Percentiles rank a stretch among this genome's conserved stretches.
Evolutionary conservation across 352 stramenopile species (phyloP).

Genomic region (Globisporangium irregulare): DNA sequence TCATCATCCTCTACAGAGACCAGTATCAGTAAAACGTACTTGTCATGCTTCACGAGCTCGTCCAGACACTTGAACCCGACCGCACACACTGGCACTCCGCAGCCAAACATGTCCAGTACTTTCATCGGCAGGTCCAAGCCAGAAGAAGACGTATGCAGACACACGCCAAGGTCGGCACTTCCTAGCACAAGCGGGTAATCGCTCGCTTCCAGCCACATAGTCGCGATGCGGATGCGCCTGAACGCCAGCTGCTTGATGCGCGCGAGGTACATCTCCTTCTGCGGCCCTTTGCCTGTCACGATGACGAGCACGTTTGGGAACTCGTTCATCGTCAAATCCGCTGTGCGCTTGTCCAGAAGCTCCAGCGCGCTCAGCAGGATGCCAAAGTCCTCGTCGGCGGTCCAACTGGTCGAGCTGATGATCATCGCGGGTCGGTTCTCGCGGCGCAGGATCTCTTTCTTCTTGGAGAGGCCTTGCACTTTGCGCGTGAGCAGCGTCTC

Average conservation of each 20-base stretch:
- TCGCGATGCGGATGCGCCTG: constrained; percentile 81
- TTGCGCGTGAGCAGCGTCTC: constrained; percentile 67
- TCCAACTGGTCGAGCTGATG: constrained; percentile 98
- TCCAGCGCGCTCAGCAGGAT: constrained; percentile 94
- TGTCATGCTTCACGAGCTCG: constrained; percentile 95
- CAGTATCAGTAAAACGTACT: constrained; percentile 55
- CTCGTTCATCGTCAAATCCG: constrained; percentile 27
- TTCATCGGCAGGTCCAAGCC: constrained; percentile 99
- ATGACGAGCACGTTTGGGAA: constrained; percentile 90
- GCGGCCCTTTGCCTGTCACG: constrained; percentile 97
- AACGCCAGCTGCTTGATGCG: constrained; percentile 73
- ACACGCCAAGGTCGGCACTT: constrained; percentile 96
- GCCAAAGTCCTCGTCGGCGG: constrained; percentile 98
- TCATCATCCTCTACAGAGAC: background rate
- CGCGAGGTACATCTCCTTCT: constrained; percentile 89
- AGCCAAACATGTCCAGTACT: constrained; percentile 99
- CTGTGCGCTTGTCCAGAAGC: constrained; percentile 58
- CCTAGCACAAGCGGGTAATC: constrained; percentile 96
- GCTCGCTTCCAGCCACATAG: constrained; percentile 95
- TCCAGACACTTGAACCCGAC: constrained; percentile 94
- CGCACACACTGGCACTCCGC: constrained; percentile 95
- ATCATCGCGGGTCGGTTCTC: constrained; percentile 67
- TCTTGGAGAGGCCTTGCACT: constrained; percentile 22
- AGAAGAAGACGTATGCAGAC: constrained; percentile 98
- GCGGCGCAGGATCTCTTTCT: constrained; percentile 36